Evolutionary conservation across 306 rosid species (phyloP).

Genomic region (Sicyos baderoa): DNA sequence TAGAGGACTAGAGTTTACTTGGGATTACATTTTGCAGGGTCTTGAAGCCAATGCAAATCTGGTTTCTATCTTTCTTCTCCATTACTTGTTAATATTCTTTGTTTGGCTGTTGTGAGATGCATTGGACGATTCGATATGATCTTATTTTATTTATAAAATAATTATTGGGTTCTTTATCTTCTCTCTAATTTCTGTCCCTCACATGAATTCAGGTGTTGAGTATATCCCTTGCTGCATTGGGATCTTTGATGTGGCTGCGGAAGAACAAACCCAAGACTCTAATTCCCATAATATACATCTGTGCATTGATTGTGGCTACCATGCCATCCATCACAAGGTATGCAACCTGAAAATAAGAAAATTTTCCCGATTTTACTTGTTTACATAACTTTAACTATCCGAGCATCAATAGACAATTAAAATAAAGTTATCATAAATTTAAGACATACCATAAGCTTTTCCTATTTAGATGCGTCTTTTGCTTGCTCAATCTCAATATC

Average conservation of each 20-base stretch:
- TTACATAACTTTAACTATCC: not conserved
- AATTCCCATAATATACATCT: constrained; percentile 74
- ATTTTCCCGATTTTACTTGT: too few species aligned
- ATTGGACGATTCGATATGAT: not conserved
- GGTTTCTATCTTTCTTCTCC: constrained; percentile 37
- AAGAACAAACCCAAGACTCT: constrained; percentile 86
- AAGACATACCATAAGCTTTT: too few species aligned
- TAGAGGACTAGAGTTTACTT: constrained; percentile 94
- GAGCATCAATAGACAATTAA: not conserved
- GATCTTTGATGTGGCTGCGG: constrained; percentile 96
- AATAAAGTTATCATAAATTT: too few species aligned
- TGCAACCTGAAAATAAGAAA: too few species aligned
- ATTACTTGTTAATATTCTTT: not conserved
- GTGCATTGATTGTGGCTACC: constrained; percentile 76
- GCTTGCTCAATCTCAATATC: too few species aligned
- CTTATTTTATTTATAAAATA: not conserved
- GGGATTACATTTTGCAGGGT: constrained; percentile 95
- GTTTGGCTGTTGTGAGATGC: not conserved
- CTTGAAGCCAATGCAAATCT: constrained; percentile 96
- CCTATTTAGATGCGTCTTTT: too few species aligned
- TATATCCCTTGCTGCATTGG: constrained; percentile 91
- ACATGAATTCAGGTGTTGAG: constrained; percentile 61
- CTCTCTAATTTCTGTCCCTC: constrained; percentile 13
- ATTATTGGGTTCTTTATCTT: constrained; percentile 3
- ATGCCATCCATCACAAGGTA: constrained; percentile 99